Percentiles rank a stretch among this genome's conserved stretches.
phyloP scores from a whole-genome alignment of 129 eudicot species.

The Silybum marianum region DNA sequence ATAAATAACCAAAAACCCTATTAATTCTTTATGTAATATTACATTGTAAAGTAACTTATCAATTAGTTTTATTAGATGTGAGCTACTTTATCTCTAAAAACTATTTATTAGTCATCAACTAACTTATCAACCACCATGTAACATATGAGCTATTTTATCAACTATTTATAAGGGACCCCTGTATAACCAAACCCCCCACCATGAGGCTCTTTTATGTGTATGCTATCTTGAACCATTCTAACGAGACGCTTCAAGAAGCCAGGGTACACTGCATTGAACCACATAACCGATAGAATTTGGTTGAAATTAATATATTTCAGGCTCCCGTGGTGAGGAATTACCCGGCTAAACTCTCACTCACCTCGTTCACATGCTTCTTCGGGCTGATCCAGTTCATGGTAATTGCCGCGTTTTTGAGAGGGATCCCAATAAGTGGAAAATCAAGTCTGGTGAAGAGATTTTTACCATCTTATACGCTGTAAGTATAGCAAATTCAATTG shows the following conservation, averaged over 20 bases:
- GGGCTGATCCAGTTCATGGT: conserved; percentile 71
- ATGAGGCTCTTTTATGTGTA: too few relatives aligned
- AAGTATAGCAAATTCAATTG: conserved; percentile 3
- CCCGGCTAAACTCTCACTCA: conserved; percentile 87
- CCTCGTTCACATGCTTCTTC: conserved; percentile 84
- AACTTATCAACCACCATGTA: too few relatives aligned
- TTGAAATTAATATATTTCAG: conserved; percentile 45
- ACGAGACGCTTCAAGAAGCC: background rate
- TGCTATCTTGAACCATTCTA: too few relatives aligned
- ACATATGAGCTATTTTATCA: too few relatives aligned
- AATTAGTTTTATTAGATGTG: too few relatives aligned
- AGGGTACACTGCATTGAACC: background rate
- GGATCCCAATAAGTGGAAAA: conserved; percentile 65
- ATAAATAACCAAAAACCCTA: background rate
- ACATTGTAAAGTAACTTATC: too few relatives aligned
- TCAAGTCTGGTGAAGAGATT: conserved; percentile 66
- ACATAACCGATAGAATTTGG: background rate
- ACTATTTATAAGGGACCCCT: too few relatives aligned
- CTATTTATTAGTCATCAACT: too few relatives aligned
- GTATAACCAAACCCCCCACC: too few relatives aligned
- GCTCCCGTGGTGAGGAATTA: conserved; percentile 86
- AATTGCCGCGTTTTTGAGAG: conserved; percentile 74
- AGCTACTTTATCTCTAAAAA: too few relatives aligned
- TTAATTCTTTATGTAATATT: background rate
- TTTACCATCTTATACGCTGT: conserved; percentile 81